Conservation (phyloP, 805 yeast species). For the Isabelozyma gotoi region DNA sequence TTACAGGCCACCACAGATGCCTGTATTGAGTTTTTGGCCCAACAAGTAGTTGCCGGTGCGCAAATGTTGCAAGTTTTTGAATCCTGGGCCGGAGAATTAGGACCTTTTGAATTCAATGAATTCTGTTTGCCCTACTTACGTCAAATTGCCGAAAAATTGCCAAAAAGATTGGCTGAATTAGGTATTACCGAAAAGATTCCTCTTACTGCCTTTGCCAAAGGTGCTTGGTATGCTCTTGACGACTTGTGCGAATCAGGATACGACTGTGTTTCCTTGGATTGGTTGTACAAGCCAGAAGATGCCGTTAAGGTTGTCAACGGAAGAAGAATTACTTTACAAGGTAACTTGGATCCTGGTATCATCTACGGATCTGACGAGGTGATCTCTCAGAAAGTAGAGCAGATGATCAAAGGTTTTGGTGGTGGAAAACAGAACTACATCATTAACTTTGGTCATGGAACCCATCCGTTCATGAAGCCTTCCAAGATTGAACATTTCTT, state of each 20-base stretch:
- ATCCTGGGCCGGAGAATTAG: conserved; percentile 97
- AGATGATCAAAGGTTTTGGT: conserved; percentile 89
- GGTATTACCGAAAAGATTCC: conserved; percentile 77
- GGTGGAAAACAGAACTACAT: conserved; percentile 91
- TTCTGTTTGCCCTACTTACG: conserved; percentile 86
- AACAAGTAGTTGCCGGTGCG: conserved; percentile 96
- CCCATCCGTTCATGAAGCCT: conserved; percentile 97
- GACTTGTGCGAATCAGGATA: conserved; percentile 79
- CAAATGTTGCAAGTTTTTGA: conserved; percentile 97
- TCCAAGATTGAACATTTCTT: conserved; percentile 83
- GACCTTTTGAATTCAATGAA: conserved; percentile 83
- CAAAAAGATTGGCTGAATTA: conserved; percentile 64
- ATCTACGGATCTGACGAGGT: conserved; percentile 87
- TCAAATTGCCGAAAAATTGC: conserved; percentile 71
- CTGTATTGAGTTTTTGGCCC: conserved; percentile 88
- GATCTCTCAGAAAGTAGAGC: conserved; percentile 77
- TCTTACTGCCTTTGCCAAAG: conserved; percentile 87
- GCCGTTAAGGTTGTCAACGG: conserved; percentile 76
- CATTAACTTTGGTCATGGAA: conserved; percentile 96
- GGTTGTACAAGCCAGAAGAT: conserved; percentile 82
- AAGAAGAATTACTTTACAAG: conserved; percentile 81
- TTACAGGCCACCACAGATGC: conserved; percentile 80
- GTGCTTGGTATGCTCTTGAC: conserved; percentile 95
- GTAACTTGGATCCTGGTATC: conserved; percentile 93
- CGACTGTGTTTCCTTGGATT: conserved; percentile 88